phyloP scores from a whole-genome alignment of 2,329 filamentous ascomycete species.

The Tolypocladium amazonense region DNA sequence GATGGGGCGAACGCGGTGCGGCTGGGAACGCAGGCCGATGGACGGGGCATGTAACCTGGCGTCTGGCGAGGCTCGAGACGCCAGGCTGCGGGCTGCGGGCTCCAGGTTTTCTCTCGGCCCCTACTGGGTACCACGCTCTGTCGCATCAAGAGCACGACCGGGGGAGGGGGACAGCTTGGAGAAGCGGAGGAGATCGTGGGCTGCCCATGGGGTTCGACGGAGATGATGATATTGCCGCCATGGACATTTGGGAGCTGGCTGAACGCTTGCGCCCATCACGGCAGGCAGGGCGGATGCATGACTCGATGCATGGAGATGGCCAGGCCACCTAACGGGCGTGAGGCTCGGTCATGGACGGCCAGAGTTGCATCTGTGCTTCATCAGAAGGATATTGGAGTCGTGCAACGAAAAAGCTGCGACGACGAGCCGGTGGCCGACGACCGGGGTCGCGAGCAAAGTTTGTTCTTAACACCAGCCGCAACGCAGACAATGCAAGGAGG shows the following conservation, averaged over 20 bases:
- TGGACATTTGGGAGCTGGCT: not conserved
- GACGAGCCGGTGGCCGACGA: not conserved
- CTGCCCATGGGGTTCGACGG: not conserved
- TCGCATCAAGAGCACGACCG: not conserved
- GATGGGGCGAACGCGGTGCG: not conserved
- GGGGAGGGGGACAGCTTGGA: not conserved
- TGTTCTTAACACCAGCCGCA: no score
- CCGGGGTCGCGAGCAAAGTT: no score
- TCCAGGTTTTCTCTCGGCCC: not conserved
- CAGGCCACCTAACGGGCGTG: not conserved
- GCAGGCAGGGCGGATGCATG: no score
- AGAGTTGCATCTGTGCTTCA: not conserved
- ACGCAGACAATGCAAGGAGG: not conserved
- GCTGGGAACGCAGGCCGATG: not conserved
- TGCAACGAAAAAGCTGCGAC: not conserved
- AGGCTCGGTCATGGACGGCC: not conserved
- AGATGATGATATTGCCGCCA: not conserved
- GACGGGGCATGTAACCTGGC: not conserved
- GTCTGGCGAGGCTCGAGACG: not conserved
- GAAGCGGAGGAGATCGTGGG: not conserved
- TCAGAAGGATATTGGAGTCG: no score
- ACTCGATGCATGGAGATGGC: not conserved
- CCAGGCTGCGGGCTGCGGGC: not conserved
- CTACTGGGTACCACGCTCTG: not conserved
- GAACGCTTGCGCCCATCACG: no score